Evolutionary conservation across 1,284 basidiomycete species (phyloP).

Genomic region (Hymenochaete sp.): DNA sequence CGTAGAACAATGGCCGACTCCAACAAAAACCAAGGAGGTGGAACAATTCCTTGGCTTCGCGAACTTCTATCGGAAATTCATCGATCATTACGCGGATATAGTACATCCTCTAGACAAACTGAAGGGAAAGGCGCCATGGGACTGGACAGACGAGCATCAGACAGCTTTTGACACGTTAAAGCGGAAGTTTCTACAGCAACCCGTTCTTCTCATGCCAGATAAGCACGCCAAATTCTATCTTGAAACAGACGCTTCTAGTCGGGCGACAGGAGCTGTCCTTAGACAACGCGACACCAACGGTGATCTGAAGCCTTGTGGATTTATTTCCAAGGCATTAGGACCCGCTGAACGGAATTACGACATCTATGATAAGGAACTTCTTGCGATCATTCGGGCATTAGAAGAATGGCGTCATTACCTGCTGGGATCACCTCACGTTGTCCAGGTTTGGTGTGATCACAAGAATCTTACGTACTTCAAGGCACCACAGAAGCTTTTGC

Average conservation of each 20-base stretch:
- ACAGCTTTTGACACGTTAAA: too few species aligned
- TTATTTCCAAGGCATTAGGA: too few species aligned
- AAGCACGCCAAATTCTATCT: not conserved
- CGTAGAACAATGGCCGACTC: constrained; percentile 21
- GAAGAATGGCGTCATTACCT: not conserved
- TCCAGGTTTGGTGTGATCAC: constrained; percentile 27
- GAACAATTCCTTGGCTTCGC: constrained; percentile 21
- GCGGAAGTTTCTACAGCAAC: too few species aligned
- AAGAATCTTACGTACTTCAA: constrained; percentile 27
- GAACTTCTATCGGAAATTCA: constrained; percentile 22
- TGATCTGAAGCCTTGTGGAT: too few species aligned
- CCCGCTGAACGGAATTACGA: constrained; percentile 31
- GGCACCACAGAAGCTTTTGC: constrained; percentile 25
- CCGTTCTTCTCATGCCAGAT: too few species aligned
- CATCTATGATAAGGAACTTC: constrained; percentile 32
- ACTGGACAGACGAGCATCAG: not conserved
- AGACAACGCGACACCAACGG: too few species aligned
- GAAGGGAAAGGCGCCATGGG: not conserved
- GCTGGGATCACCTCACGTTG: not conserved
- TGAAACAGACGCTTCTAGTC: not conserved
- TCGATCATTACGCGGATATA: constrained; percentile 13
- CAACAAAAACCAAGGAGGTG: constrained; percentile 17
- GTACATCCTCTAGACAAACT: not conserved
- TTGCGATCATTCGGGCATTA: constrained; percentile 23
- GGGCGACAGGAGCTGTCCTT: not conserved